phyloP scores from a whole-genome alignment of 2,329 filamentous ascomycete species.

The Neoascochyta sp. region DNA sequence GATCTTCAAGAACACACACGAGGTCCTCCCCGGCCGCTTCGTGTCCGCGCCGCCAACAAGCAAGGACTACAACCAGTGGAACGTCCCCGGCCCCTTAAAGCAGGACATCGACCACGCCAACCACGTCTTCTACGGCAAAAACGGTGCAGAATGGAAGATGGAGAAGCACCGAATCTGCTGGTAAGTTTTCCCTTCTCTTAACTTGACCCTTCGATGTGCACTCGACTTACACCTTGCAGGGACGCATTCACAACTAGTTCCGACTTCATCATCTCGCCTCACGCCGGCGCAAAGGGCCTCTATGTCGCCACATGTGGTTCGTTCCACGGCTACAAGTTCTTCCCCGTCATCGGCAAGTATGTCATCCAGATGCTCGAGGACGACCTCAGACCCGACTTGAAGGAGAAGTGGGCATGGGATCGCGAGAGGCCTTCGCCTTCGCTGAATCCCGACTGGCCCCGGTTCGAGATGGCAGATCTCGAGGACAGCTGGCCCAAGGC shows the following conservation, averaged over 20 bases:
- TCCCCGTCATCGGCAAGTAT: conserved; percentile 55
- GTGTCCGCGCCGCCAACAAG: conserved; percentile 56
- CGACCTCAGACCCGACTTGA: conserved; percentile 44
- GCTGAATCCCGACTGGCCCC: conserved; percentile 55
- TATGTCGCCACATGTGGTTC: conserved; percentile 59
- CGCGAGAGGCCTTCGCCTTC: conserved; percentile 52
- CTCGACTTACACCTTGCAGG: conserved; percentile 47
- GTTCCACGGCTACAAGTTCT: conserved; percentile 60
- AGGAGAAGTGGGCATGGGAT: conserved; percentile 62
- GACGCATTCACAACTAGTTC: conserved; percentile 60
- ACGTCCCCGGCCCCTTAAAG: conserved; percentile 54
- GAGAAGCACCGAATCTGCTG: conserved; percentile 64
- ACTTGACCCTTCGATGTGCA: conserved; percentile 19
- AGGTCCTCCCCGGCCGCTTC: conserved; percentile 46
- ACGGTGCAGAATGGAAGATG: conserved; percentile 55
- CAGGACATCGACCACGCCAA: conserved; percentile 58
- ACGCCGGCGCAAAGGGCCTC: conserved; percentile 46
- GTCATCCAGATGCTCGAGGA: conserved; percentile 51
- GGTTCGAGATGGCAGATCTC: conserved; percentile 56
- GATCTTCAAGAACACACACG: conserved; percentile 35
- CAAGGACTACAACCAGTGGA: conserved; percentile 61
- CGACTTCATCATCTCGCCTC: conserved; percentile 53
- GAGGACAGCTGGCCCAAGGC: conserved; percentile 34
- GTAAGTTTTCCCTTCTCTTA: conserved; percentile 37
- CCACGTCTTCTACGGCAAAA: conserved; percentile 57